A percentile compares a stretch with the other conserved stretches of the same genome.
Conservation (phyloP, 768 basidiomycete species). For the Neoboletus brunneissimus region DNA sequence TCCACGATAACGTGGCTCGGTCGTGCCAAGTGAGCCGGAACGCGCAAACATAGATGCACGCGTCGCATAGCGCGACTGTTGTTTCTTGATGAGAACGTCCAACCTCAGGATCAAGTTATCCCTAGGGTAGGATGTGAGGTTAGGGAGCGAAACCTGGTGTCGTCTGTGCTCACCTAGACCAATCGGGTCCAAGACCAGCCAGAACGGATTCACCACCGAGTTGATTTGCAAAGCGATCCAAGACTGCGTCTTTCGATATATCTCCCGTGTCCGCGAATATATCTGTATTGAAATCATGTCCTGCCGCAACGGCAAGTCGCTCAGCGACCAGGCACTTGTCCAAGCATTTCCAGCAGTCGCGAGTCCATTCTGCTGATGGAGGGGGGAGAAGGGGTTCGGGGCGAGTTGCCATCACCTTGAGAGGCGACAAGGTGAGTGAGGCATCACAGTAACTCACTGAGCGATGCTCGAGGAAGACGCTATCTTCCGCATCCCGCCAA, state of each 20-base stretch:
- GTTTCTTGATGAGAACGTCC: constrained; percentile 31
- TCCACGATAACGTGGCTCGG: constrained; percentile 54
- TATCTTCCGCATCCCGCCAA: constrained; percentile 31
- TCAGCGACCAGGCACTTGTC: constrained; percentile 79
- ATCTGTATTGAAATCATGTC: constrained; percentile 26
- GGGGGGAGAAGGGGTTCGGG: constrained; percentile 6
- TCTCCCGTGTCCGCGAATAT: constrained; percentile 50
- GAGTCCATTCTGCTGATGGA: constrained; percentile 50
- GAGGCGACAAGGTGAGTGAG: constrained; percentile 18
- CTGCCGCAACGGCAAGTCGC: constrained; percentile 47
- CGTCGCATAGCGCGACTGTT: constrained; percentile 16
- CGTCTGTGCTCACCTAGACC: constrained; percentile 50
- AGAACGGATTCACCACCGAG: constrained; percentile 46
- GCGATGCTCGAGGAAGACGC: constrained; percentile 28
- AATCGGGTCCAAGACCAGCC: constrained; percentile 44
- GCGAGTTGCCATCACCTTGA: background rate
- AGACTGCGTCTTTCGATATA: constrained; percentile 55
- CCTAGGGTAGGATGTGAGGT: constrained; percentile 11
- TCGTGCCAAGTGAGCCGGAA: constrained; percentile 23
- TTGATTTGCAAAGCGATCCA: constrained; percentile 52
- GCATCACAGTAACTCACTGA: constrained; percentile 15
- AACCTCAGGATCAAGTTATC: constrained; percentile 29
- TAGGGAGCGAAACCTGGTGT: background rate
- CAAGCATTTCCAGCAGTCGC: constrained; percentile 76
- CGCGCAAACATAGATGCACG: background rate